Evolutionary conservation across 495 filamentous ascomycete genomes (phyloP).

Genomic region (Penicillium pancosmium): DNA sequence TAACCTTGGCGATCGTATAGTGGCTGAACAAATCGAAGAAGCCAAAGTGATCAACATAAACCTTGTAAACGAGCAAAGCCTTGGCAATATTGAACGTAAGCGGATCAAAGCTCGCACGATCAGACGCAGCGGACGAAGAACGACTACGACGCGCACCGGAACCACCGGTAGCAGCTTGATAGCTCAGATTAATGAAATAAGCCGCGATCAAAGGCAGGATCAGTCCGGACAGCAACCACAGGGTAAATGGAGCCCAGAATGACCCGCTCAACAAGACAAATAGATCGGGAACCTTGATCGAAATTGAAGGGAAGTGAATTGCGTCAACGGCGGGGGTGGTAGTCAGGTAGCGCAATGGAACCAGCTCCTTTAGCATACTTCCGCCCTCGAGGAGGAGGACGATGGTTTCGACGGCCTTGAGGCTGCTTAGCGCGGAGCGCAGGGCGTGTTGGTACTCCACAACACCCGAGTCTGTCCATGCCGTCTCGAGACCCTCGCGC

Average conservation of each 20-base stretch:
- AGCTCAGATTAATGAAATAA: constrained; percentile 86
- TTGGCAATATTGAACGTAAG: constrained; percentile 87
- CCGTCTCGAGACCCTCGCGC: constrained; percentile 50
- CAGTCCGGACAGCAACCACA: constrained; percentile 76
- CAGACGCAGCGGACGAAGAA: constrained; percentile 20
- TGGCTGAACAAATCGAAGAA: constrained; percentile 64
- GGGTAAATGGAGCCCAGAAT: constrained; percentile 81
- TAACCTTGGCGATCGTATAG: constrained; percentile 61
- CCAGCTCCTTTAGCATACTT: constrained; percentile 40
- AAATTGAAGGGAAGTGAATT: constrained; percentile 41
- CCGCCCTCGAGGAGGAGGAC: constrained; percentile 64
- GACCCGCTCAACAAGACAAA: constrained; percentile 73
- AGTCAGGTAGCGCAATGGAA: constrained; percentile 69
- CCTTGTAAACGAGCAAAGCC: constrained; percentile 74
- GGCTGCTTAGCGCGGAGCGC: constrained; percentile 62
- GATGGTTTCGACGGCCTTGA: constrained; percentile 68
- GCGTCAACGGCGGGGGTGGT: constrained; percentile 63
- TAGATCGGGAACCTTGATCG: constrained; percentile 75
- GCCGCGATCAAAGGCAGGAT: constrained; percentile 69
- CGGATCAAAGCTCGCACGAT: constrained; percentile 70
- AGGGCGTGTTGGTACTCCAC: constrained; percentile 51
- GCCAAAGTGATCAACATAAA: constrained; percentile 71
- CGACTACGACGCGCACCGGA: constrained; percentile 28
- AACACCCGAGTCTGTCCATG: constrained; percentile 49
- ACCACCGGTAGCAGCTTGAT: constrained; percentile 38